These are phyloP conservation scores for Phytophthora sp. DNA, from an alignment of 352 stramenopile species.

Conservation along the genomic window DNA sequence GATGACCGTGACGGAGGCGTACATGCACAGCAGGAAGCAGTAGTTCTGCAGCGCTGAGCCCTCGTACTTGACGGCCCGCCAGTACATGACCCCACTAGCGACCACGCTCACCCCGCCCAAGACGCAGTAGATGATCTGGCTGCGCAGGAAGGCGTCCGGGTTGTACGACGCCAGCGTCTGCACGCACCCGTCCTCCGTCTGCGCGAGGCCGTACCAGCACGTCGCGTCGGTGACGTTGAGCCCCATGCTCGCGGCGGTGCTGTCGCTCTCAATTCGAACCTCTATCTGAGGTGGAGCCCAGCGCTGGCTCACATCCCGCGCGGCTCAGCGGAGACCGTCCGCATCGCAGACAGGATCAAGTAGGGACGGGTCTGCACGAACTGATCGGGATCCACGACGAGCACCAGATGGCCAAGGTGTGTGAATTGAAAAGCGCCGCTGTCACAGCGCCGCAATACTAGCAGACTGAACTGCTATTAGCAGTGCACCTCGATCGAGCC, in stretches of 20 bases:
- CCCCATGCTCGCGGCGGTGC: conserved; percentile 6
- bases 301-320: conserved; percentile 2
- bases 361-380: conserved; percentile 20
- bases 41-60: conserved; percentile 31
- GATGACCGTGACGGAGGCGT: conserved; percentile 40
- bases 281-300: neutral
- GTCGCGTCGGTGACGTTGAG: conserved; percentile 37
- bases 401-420: conserved; percentile 1
- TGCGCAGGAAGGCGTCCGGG: conserved; percentile 23
- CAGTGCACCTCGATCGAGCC: no score
- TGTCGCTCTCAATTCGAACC: conserved; percentile 6
- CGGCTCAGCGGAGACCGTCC: conserved; percentile 3
- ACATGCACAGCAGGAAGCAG: conserved; percentile 36
- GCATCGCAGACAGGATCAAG: conserved; percentile 3
- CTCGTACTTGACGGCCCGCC: conserved; percentile 26
- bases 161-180: conserved; percentile 30
- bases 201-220: conserved; percentile 33
- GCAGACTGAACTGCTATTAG: no score
- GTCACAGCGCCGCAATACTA: no score
- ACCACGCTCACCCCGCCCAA: conserved; percentile 24
- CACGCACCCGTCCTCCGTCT: conserved; percentile 22
- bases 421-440: no score
- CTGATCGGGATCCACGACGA: conserved; percentile 10
- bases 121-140: conserved; percentile 33
- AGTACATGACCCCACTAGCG: conserved; percentile 31